Evolutionary conservation across 2,329 filamentous ascomycete species (phyloP).

Genomic region (Coniella lustricola): DNA sequence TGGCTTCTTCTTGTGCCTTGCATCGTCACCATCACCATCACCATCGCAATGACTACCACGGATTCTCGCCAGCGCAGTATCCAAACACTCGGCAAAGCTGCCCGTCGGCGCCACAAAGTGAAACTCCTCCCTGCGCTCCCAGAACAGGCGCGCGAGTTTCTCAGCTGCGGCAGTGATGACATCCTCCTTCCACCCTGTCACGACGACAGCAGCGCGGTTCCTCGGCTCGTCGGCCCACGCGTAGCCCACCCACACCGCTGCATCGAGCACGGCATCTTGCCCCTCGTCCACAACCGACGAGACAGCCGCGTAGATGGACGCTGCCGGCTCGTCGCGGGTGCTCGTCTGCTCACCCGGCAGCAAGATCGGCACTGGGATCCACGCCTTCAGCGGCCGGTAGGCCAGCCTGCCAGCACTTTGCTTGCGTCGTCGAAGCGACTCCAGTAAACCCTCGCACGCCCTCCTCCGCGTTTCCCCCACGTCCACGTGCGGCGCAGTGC

Average conservation of each 20-base stretch:
- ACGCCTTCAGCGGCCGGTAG: conserved; percentile 40
- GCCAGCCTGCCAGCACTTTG: conserved; percentile 12
- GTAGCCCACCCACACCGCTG: conserved; percentile 49
- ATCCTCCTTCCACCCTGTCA: conserved; percentile 41
- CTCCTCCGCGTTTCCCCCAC: conserved; percentile 42
- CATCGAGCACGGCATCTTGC: conserved; percentile 37
- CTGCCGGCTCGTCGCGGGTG: conserved; percentile 44
- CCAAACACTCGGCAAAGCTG: conserved; percentile 38
- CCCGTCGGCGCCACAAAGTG: conserved; percentile 46
- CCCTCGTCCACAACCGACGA: conserved; percentile 33
- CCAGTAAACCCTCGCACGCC: conserved; percentile 42
- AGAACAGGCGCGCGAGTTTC: conserved; percentile 39
- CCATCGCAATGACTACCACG: not conserved
- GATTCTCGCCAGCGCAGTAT: conserved; percentile 30
- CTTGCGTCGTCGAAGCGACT: conserved; percentile 25
- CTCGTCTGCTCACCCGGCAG: conserved; percentile 49
- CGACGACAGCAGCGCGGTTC: conserved; percentile 42
- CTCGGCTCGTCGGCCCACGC: conserved; percentile 49
- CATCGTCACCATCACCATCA: too few relatives aligned
- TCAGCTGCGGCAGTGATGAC: conserved; percentile 34
- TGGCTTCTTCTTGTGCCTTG: conserved; percentile 22
- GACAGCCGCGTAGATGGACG: conserved; percentile 41
- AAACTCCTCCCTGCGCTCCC: conserved; percentile 39
- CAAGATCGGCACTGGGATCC: conserved; percentile 44
- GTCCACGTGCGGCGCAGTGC: conserved; percentile 46